Evolutionary conservation across 306 rosid genomes (phyloP).

Genomic region (Trifolium fragiferum): DNA sequence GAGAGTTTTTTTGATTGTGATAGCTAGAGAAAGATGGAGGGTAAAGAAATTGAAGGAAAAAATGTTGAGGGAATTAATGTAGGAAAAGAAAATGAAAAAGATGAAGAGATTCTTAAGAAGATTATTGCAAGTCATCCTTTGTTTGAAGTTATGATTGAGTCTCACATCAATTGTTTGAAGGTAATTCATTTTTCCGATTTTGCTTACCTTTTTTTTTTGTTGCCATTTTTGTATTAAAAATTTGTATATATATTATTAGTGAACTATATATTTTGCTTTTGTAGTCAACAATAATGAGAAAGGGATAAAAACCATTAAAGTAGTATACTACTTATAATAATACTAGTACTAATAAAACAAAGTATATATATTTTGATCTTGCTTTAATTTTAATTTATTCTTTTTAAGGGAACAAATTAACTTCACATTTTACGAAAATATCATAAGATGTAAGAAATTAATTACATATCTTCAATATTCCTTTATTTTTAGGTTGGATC

Average conservation of each 20-base stretch:
- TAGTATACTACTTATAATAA: too few relatives aligned
- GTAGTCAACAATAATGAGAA: too few relatives aligned
- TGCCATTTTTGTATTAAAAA: too few relatives aligned
- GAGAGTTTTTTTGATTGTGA: constrained; percentile 2
- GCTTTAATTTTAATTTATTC: background rate
- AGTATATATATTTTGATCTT: background rate
- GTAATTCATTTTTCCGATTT: constrained; percentile 34
- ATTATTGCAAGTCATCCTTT: constrained; percentile 59
- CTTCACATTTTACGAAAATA: too few relatives aligned
- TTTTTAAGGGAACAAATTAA: background rate
- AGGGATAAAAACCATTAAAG: too few relatives aligned
- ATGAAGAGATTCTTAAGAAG: constrained; percentile 49
- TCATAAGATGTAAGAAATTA: background rate
- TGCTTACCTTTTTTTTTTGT: background rate
- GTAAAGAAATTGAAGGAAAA: constrained; percentile 24
- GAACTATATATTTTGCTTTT: too few relatives aligned
- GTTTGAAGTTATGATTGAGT: constrained; percentile 55
- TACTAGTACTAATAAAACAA: too few relatives aligned
- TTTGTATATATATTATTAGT: too few relatives aligned
- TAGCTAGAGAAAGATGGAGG: constrained; percentile 42
- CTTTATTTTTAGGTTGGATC: constrained; percentile 43
- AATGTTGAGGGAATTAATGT: constrained; percentile 14
- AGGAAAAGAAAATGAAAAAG: constrained; percentile 29
- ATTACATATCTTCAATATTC: background rate
- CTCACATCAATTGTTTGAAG: constrained; percentile 62